A percentile compares a stretch with the other conserved stretches of the same genome.
phyloP scores from a whole-genome alignment of 345 rosid genomes.

The Mercurialis annua region DNA sequence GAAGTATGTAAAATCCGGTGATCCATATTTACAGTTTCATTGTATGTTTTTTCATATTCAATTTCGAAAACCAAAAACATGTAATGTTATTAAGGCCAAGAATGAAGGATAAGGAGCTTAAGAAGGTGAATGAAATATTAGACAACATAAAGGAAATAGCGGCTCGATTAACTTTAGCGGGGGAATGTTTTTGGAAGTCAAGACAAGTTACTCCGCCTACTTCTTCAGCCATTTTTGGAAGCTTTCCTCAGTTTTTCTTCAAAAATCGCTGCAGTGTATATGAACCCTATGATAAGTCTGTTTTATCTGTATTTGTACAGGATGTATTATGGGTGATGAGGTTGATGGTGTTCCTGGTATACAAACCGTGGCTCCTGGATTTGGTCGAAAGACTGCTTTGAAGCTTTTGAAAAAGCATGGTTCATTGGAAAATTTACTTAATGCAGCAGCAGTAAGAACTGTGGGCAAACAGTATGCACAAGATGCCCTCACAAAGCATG shows the following conservation, averaged over 20 bases:
- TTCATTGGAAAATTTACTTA: slow-evolving; percentile 74
- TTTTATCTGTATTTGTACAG: slow-evolving; percentile 28
- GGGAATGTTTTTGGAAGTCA: background rate
- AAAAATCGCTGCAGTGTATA: background rate
- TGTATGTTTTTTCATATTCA: background rate
- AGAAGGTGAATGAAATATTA: background rate
- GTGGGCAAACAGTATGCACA: slow-evolving; percentile 80
- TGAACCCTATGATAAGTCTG: background rate
- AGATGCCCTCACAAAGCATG: slow-evolving; percentile 79
- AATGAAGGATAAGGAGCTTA: background rate
- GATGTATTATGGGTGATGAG: slow-evolving; percentile 87
- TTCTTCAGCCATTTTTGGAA: background rate
- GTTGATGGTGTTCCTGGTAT: slow-evolving; percentile 92
- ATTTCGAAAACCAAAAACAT: background rate
- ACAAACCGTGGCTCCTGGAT: slow-evolving; percentile 74
- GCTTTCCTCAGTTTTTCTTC: background rate
- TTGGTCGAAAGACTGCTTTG: slow-evolving; percentile 80
- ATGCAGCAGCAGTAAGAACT: slow-evolving; percentile 78
- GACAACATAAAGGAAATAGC: background rate
- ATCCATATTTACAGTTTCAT: background rate
- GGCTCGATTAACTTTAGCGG: background rate
- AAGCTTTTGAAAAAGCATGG: slow-evolving; percentile 85
- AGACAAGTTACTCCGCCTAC: background rate
- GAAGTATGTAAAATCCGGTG: background rate
- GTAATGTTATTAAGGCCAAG: background rate